Conservation (phyloP, 306 rosid genomes). For the Chamaecrista fasciculata region DNA sequence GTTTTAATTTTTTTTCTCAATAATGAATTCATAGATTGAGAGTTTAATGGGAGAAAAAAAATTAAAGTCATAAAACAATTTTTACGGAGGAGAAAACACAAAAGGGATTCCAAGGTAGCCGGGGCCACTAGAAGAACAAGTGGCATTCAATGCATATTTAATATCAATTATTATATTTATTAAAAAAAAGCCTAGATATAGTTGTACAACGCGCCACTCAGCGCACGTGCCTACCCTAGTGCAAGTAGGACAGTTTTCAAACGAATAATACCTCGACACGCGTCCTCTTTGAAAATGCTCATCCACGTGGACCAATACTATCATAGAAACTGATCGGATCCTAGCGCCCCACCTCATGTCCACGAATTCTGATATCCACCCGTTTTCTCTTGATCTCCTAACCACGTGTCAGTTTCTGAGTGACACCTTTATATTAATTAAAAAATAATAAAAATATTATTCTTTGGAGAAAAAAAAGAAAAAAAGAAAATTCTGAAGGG, state of each 20-base stretch:
- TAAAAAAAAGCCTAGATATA: background rate
- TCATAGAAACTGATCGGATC: conserved; percentile 63
- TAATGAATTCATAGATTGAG: background rate
- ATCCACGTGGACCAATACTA: conserved; percentile 36
- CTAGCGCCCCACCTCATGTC: conserved; percentile 46
- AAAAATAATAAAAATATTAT: conserved; percentile 29
- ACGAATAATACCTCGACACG: conserved; percentile 23
- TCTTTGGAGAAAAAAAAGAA: background rate
- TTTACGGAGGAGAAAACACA: background rate
- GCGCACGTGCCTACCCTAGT: conserved; percentile 5
- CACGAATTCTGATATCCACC: conserved; percentile 60
- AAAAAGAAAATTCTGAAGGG: conserved; percentile 11
- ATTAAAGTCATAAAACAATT: background rate
- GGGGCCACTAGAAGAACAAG: background rate
- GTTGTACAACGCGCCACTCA: background rate
- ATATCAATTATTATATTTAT: background rate
- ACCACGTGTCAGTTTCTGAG: conserved; percentile 56
- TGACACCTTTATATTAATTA: conserved; percentile 33
- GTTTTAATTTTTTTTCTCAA: too few species aligned
- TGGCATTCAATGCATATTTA: background rate
- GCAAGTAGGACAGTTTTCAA: background rate
- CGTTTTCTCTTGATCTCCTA: conserved; percentile 12
- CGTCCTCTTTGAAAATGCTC: background rate
- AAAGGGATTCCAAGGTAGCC: background rate
- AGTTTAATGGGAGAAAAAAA: too few species aligned